These are phyloP conservation scores for Bremia lactucae DNA, from an alignment of 352 stramenopile species.

Conservation along the genomic window DNA sequence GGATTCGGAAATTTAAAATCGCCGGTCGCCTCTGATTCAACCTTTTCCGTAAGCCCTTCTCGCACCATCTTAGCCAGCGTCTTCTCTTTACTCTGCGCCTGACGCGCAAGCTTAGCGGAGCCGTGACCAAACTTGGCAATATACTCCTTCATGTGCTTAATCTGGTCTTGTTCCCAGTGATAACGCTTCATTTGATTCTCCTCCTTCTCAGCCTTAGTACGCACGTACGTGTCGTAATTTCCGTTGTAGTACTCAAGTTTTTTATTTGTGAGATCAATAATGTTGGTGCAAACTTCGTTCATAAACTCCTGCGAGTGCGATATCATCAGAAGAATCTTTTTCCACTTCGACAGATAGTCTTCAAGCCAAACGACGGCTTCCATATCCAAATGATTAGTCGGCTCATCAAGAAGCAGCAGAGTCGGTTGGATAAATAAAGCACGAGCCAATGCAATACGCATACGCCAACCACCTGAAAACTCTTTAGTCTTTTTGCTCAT, in stretches of 20 bases:
- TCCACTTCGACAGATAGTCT: slow-evolving; percentile 95
- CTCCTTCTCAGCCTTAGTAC: slow-evolving; percentile 93
- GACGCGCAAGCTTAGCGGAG: slow-evolving; percentile 93
- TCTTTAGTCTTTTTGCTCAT: slow-evolving; percentile 90
- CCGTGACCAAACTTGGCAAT: slow-evolving; percentile 98
- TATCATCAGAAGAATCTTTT: slow-evolving; percentile 96
- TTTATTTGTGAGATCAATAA: slow-evolving; percentile 90
- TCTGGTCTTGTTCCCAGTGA: slow-evolving; percentile 95
- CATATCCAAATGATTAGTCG: slow-evolving; percentile 95
- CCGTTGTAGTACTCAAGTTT: slow-evolving; percentile 97
- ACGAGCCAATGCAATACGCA: slow-evolving; percentile 92
- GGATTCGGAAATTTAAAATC: slow-evolving; percentile 97
- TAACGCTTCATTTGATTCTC: slow-evolving; percentile 98
- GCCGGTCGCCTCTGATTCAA: slow-evolving; percentile 71
- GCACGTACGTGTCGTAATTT: slow-evolving; percentile 98
- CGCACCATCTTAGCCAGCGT: slow-evolving; percentile 98
- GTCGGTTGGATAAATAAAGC: slow-evolving; percentile 96
- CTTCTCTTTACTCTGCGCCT: slow-evolving; percentile 97
- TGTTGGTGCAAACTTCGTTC: slow-evolving; percentile 98
- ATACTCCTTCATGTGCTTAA: slow-evolving; percentile 99
- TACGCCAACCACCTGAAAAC: slow-evolving; percentile 93
- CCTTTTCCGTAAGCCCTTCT: slow-evolving; percentile 91
- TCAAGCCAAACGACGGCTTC: slow-evolving; percentile 98
- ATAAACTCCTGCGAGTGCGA: slow-evolving; percentile 98
- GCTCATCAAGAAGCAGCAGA: slow-evolving; percentile 91